Base-by-base conservation (phyloP, 345 rosid species). In the Moricandia moricandioides region DNA sequence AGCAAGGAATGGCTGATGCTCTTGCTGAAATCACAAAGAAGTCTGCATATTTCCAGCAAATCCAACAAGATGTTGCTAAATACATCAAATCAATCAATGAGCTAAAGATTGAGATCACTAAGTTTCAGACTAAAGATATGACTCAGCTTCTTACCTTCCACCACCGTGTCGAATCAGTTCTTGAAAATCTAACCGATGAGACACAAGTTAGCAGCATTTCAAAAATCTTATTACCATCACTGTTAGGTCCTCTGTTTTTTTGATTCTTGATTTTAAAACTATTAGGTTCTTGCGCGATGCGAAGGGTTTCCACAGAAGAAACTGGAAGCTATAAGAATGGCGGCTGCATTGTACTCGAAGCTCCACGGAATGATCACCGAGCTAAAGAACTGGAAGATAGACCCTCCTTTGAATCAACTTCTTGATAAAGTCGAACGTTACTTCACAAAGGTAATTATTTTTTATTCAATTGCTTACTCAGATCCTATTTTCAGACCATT, bases 1-100 rank as follows among this genome's bases (percentile, higher is more conserved):
- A 92, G 75, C 92, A 91, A 85, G 97, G 97, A 78, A 88, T 95
- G 97, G 97, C 99, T 35, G 99, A 92, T 83, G 98, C 99, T 40
- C 85, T 95, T 7, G 94, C 97, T 40, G 97, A 95, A 85, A 92
- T 89, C 80, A 91, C 98, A 33, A 92, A 86, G 81, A 89, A 96
- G 88, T 96, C 99, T 26, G 84, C 97, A 16, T 91, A 96, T 83
- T 92, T 89, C 80, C 91, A 78, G 72, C 89, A 96, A 80, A 91
- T 96, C 26, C 94, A 92, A 85, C 93, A 81, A 79, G 99, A 96
- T 40, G 87, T 85, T 62, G 80, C 84, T 57, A 96, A 83, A 64
- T 73, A 89, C 76, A 78, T 91, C 31, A 82, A 80, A 75, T 75
- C 83, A 62, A 82, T 96, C 70, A 80, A 55, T 12, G 88, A 82